These are phyloP conservation scores for Paecilomyces fulvus DNA, from an alignment of 2,329 filamentous ascomycete genomes.

Conservation along the genomic window DNA sequence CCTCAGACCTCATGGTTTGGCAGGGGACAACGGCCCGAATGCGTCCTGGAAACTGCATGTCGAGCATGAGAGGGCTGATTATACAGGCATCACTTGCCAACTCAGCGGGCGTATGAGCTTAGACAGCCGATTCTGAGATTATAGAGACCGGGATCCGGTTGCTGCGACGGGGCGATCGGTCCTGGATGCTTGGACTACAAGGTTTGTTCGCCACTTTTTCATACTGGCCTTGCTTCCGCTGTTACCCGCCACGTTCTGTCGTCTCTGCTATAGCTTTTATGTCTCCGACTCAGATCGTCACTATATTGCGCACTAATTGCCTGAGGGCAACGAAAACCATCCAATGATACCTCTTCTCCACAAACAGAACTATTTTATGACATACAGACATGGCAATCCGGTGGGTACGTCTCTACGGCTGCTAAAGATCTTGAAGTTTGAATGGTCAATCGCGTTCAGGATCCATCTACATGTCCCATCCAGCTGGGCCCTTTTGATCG, in stretches of 20 bases:
- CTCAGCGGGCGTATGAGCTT: background rate
- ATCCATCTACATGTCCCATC: background rate
- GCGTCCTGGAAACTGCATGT: background rate
- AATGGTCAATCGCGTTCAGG: background rate
- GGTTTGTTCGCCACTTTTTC: conserved; percentile 22
- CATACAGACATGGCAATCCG: background rate
- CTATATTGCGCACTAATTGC: conserved; percentile 6
- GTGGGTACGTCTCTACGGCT: background rate
- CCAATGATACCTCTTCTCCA: conserved; percentile 5
- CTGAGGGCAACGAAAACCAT: conserved; percentile 1
- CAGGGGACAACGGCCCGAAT: background rate
- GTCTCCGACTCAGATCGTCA: background rate
- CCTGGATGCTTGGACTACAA: conserved; percentile 11
- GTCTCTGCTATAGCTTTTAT: background rate
- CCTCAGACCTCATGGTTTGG: background rate
- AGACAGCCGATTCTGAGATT: background rate
- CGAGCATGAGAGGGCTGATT: background rate
- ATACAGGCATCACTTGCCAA: background rate
- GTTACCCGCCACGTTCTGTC: conserved; percentile 1
- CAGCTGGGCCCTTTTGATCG: background rate
- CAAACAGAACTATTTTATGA: background rate
- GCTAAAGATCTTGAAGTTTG: background rate
- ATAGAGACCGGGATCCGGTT: background rate
- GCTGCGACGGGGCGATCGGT: conserved; percentile 11
- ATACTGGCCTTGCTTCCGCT: conserved; percentile 10